Evolutionary conservation across 2,329 filamentous ascomycete species (phyloP), one percentile per base, ranked within the genome.

Genomic region (Trichoderma guizhouense): DNA sequence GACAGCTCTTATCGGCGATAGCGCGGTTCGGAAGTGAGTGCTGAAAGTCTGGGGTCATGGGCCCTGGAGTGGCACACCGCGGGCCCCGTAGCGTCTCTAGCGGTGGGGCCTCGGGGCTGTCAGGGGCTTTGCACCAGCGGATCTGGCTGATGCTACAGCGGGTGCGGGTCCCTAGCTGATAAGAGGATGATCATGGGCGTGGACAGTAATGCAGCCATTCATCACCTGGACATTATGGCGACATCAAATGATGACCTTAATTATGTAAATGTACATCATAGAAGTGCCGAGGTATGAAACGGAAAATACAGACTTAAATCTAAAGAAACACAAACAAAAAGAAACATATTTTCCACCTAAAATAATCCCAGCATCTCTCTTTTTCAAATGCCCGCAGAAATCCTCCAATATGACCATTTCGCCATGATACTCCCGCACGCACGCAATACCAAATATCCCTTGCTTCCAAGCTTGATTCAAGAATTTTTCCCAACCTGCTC

Each of bases 1-100:
- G 30, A 67, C 24, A 67, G 64, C 64, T 67, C 64, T 67, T 67
- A 68, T 68, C 65, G 34, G 53, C 26, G 65, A 68, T 68, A 68
- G 65, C 65, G 65, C 43, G 43, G 9, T 9, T 24, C 62, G 26
- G 61, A 64, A 43, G 12, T 47, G 58, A 26, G 60, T 21, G 60
- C 26, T 21, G 21, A 47, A 58, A 68, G 65, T 68, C 65, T 47
- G 65, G 65, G 65, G 65, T 34, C 18, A 68, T 30, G 32, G 53
- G 7, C 32, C 36, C 55, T 28, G 39, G 15, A 30, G 24, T 58
- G 65, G 53, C 30, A 26, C 32, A 18, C 15, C 36, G 55, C 63
- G 47, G 18, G 4, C 34, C 34, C 64, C 65, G 65, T 69, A 69
- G 66, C 36, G 66, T 39, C 66, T n/a, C 43, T 7, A 9, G 66